Conservation (phyloP, 2,329 filamentous ascomycete species). For the Shiraia bambusicola region DNA sequence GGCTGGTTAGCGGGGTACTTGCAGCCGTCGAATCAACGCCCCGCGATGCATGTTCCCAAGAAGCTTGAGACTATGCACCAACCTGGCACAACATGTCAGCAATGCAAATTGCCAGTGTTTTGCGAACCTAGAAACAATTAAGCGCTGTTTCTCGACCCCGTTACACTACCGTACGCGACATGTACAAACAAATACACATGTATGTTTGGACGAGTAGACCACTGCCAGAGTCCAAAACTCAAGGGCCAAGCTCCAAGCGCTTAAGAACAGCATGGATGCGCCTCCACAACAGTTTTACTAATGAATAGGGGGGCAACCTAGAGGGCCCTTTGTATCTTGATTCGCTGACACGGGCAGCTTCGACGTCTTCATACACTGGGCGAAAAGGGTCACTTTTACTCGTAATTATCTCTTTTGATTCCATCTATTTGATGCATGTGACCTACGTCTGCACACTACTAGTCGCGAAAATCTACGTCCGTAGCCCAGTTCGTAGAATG, state of each 20-base stretch:
- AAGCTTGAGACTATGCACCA: slow-evolving; percentile 11
- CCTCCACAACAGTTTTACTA: background rate
- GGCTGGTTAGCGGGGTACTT: slow-evolving; percentile 34
- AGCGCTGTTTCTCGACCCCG: no score
- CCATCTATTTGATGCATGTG: no score
- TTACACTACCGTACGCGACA: no score
- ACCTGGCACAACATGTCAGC: slow-evolving; percentile 15
- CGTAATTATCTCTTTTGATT: no score
- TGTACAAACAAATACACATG: no score
- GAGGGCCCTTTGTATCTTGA: background rate
- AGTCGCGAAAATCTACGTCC: slow-evolving; percentile 5
- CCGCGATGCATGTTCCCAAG: slow-evolving; percentile 9
- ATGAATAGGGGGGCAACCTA: no score
- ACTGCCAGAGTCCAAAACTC: background rate
- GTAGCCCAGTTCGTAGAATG: slow-evolving; percentile 6
- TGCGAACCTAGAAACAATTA: background rate
- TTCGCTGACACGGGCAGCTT: background rate
- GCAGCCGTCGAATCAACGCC: slow-evolving; percentile 31
- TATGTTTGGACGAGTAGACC: background rate
- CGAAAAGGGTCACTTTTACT: no score
- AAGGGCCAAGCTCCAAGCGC: slow-evolving; percentile 17
- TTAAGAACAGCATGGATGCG: slow-evolving; percentile 7
- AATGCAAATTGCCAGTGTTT: background rate
- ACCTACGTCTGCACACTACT: background rate
- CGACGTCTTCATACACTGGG: no score